Conservation (phyloP, 305 asterid species). For the Solanum aculeatissimum region DNA sequence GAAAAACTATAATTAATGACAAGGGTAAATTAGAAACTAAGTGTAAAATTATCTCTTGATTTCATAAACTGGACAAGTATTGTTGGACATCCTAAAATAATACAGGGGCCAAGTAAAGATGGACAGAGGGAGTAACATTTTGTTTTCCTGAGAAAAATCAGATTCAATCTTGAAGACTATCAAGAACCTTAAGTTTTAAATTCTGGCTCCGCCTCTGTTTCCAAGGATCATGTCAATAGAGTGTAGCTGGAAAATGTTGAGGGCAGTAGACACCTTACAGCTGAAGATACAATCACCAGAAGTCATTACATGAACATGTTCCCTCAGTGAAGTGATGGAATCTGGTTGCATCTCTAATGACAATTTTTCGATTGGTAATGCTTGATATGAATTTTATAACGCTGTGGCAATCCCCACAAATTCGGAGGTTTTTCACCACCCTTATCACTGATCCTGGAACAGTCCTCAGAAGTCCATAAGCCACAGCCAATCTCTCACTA, state of each 20-base stretch:
- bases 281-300: constrained; percentile 13
- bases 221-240: not conserved
- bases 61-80: no score
- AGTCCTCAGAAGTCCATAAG: constrained; percentile 58
- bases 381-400: constrained; percentile 41
- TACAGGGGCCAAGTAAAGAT: no score
- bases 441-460: constrained; percentile 37
- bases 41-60: no score
- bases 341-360: constrained; percentile 54
- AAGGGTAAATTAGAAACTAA: no score
- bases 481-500: constrained; percentile 73
- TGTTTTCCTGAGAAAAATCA: not conserved
- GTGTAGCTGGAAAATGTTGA: not conserved
- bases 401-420: constrained; percentile 61
- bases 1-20: no score
- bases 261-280: not conserved
- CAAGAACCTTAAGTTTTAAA: not conserved
- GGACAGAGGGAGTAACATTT: no score
- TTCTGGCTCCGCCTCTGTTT: not conserved
- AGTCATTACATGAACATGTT: constrained; percentile 48
- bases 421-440: constrained; percentile 55
- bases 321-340: constrained; percentile 64
- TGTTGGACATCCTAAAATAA: no score
- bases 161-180: not conserved
- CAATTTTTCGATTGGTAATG: constrained; percentile 34